These are phyloP conservation scores for Backusella liffmaniae DNA, from an alignment of 192 early-diverging fungal genomes.

Conservation along the genomic window DNA sequence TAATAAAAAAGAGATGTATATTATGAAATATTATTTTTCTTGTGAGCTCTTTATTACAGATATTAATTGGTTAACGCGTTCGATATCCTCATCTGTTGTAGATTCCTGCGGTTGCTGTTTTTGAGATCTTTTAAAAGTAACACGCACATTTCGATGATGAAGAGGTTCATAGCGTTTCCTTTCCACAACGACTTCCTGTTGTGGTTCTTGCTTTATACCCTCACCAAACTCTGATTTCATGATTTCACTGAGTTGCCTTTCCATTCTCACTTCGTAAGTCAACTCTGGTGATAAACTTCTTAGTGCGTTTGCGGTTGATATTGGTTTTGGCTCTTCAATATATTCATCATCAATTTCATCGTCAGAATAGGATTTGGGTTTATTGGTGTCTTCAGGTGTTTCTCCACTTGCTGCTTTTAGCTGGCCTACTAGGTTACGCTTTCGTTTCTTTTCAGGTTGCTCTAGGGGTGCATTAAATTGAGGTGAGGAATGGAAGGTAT, in stretches of 20 bases:
- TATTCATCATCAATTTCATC: background rate
- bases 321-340: background rate
- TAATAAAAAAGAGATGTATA: background rate
- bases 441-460: slow-evolving; percentile 6
- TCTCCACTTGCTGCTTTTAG: slow-evolving; percentile 5
- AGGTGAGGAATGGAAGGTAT: background rate
- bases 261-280: background rate
- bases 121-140: background rate
- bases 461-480: background rate
- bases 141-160: background rate
- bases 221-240: background rate
- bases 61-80: background rate
- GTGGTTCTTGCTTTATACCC: background rate
- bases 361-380: background rate
- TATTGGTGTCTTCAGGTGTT: background rate
- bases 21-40: background rate
- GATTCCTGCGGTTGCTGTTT: background rate
- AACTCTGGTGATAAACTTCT: background rate
- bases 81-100: background rate
- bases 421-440: background rate
- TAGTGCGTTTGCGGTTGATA: background rate
- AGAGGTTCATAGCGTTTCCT: slow-evolving; percentile 1
- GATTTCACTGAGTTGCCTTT: background rate
- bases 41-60: slow-evolving; percentile 2
- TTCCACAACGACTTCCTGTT: background rate